These are phyloP conservation scores for Blastocrithidia nonstop DNA, from an alignment of 208 protist species.

Conservation along the genomic window DNA sequence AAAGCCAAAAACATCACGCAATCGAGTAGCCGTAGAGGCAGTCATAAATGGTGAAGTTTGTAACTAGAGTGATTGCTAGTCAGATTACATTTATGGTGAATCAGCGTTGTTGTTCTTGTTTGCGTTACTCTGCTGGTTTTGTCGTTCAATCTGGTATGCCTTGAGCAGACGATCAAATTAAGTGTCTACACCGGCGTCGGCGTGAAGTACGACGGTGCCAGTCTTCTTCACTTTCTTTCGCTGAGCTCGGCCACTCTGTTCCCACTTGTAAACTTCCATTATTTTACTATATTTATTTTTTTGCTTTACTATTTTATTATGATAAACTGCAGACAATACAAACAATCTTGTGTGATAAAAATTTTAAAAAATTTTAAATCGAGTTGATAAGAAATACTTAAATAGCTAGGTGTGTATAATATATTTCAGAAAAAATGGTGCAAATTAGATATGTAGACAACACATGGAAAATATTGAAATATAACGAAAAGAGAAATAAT, in stretches of 20 bases:
- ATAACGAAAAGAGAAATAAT: no score
- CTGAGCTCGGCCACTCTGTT: constrained; percentile 23
- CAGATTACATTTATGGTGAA: constrained; percentile 6
- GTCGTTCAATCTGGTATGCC: no score
- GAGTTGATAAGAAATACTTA: no score
- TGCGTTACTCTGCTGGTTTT: neutral
- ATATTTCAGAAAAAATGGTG: no score
- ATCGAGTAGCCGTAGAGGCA: constrained; percentile 18
- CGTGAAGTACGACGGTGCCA: constrained; percentile 76
- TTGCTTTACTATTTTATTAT: no score
- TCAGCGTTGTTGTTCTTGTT: neutral
- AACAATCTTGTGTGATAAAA: no score
- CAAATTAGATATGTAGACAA: no score
- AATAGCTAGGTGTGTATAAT: no score
- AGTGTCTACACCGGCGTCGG: constrained; percentile 38
- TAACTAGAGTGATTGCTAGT: constrained; percentile 9
- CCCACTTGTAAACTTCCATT: constrained; percentile 71
- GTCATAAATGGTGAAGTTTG: constrained; percentile 51
- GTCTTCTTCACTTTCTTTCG: constrained; percentile 62
- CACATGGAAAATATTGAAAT: no score
- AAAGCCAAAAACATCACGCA: constrained; percentile 49
- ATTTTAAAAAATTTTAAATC: no score
- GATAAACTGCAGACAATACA: no score
- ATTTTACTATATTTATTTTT: neutral
- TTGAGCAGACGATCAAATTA: constrained; percentile 53